phyloP scores from a whole-genome alignment of 306 rosid genomes.

The Casuarina glauca region DNA sequence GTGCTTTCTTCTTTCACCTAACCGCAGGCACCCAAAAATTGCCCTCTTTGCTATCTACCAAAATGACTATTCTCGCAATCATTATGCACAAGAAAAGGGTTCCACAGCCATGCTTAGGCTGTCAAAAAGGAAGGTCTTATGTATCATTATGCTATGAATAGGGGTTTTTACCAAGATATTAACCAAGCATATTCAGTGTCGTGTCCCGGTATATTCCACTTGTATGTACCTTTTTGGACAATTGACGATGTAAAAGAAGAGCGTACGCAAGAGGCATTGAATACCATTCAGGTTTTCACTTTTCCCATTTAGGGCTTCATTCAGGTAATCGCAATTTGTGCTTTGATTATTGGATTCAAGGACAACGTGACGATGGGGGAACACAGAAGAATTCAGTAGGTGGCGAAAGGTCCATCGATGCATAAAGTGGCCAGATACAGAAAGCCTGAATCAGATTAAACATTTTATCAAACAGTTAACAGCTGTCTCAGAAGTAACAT shows the following conservation, averaged over 20 bases:
- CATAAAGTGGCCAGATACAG: neutral
- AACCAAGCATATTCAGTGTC: neutral
- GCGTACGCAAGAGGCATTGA: neutral
- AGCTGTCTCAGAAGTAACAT: neutral
- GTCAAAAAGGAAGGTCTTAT: too few relatives aligned
- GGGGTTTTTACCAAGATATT: too few relatives aligned
- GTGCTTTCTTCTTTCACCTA: too few relatives aligned
- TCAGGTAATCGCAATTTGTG: neutral
- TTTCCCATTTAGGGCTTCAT: neutral
- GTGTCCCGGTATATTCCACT: neutral
- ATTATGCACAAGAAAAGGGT: neutral
- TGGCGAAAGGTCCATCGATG: neutral
- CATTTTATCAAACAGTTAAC: neutral
- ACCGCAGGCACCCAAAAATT: neutral
- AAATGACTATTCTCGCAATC: neutral
- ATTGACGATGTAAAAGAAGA: neutral
- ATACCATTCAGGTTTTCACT: too few relatives aligned
- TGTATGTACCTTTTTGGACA: neutral
- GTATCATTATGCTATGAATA: too few relatives aligned
- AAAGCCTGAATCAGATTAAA: neutral
- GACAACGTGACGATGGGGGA: too few relatives aligned
- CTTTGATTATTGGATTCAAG: neutral
- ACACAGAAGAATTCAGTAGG: neutral
- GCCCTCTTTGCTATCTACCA: neutral
- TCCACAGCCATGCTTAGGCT: too few relatives aligned